Evolutionary conservation across 352 stramenopile genomes (phyloP).

Genomic region (Phytopythium delawarense): DNA sequence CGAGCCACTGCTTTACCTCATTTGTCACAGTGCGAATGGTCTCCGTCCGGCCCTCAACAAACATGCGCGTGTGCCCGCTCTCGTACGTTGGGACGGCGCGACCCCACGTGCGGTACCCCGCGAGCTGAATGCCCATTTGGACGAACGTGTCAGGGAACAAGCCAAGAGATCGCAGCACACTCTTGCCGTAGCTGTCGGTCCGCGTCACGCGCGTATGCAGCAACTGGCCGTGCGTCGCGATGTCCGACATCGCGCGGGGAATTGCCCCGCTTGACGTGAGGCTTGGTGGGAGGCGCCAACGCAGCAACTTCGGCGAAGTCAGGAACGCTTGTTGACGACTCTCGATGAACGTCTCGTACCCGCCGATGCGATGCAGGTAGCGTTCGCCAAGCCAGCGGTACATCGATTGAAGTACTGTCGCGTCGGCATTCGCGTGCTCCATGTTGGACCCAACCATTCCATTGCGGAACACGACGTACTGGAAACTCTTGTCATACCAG

Average conservation of each 20-base stretch:
- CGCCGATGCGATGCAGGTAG: conserved; percentile 54
- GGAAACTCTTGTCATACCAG: conserved; percentile 96
- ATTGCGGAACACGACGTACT: conserved; percentile 92
- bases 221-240: conserved; percentile 57
- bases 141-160: conserved; percentile 93
- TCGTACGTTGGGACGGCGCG: conserved; percentile 93
- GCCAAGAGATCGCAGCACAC: conserved; percentile 63
- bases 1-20: conserved; percentile 78
- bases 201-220: conserved; percentile 81
- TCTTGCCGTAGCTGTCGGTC: conserved; percentile 82
- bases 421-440: conserved; percentile 95
- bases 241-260: conserved; percentile 44
- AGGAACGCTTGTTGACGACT: conserved; percentile 53
- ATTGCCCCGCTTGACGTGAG: conserved; percentile 31
- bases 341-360: conserved; percentile 65
- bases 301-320: conserved; percentile 48
- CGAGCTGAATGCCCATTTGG: conserved; percentile 93
- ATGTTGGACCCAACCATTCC: conserved; percentile 89
- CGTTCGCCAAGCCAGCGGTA: conserved; percentile 58
- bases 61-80: conserved; percentile 91
- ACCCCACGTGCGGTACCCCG: conserved; percentile 86
- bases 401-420: conserved; percentile 78
- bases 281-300: conserved; percentile 39
- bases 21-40: conserved; percentile 75
- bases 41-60: conserved; percentile 91